phyloP scores from a whole-genome alignment of 2,329 filamentous ascomycete species.

The Calonectria leucothoes region DNA sequence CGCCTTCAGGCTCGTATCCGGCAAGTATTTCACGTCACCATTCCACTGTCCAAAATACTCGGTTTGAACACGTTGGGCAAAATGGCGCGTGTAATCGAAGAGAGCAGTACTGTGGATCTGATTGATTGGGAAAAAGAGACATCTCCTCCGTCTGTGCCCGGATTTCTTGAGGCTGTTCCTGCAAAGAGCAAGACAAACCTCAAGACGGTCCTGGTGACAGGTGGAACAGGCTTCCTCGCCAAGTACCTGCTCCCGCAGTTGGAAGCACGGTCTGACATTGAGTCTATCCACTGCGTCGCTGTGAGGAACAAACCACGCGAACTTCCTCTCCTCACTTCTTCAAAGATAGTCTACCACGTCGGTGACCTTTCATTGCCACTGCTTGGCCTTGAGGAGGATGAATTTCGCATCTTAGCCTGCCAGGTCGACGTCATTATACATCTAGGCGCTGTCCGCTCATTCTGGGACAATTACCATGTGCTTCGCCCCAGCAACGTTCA shows the following conservation, averaged over 20 bases:
- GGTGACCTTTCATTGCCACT: background rate
- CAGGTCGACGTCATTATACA: conserved; percentile 63
- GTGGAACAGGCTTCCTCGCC: background rate
- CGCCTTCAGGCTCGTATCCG: background rate
- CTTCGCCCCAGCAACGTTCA: conserved; percentile 45
- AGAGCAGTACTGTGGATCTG: background rate
- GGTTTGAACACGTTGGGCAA: background rate
- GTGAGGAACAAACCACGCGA: background rate
- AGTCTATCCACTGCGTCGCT: conserved; percentile 3
- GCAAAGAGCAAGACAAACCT: too few species aligned
- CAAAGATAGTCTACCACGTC: background rate
- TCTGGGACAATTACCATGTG: conserved; percentile 45
- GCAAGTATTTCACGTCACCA: background rate
- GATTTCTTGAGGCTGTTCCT: background rate
- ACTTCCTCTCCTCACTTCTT: too few species aligned
- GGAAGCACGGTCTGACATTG: background rate
- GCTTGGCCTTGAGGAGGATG: conserved; percentile 13
- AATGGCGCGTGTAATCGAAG: background rate
- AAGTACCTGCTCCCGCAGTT: background rate
- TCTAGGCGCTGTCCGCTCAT: conserved; percentile 51
- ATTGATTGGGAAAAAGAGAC: background rate
- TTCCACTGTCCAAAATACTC: background rate
- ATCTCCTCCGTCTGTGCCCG: background rate
- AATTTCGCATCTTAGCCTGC: conserved; percentile 42
- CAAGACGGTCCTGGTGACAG: background rate